A percentile compares a stretch with the other conserved stretches of the same genome.
phyloP scores from a whole-genome alignment of 805 yeast genomes.

The Wickerhamomyces xylosicus region DNA sequence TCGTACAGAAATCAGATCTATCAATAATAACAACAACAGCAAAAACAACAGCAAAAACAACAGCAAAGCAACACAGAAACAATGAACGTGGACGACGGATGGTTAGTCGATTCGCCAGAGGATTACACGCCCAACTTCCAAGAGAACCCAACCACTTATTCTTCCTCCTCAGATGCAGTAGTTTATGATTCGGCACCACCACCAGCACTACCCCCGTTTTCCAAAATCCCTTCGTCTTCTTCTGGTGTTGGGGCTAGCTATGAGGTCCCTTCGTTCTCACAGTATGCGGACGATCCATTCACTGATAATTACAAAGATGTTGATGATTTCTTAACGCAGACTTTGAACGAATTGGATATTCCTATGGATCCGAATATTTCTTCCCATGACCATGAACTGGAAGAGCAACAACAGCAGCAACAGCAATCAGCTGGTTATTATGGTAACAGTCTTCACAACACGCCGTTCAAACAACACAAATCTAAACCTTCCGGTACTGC shows the following conservation, averaged over 20 bases:
- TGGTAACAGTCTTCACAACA: slow-evolving; percentile 5
- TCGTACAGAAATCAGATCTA: too few relatives aligned
- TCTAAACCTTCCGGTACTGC: slow-evolving; percentile 72
- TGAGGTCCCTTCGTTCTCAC: too few relatives aligned
- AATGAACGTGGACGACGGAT: not conserved
- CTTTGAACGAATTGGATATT: slow-evolving; percentile 53
- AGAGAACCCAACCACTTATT: too few relatives aligned
- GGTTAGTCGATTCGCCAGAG: not conserved
- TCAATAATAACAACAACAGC: too few relatives aligned
- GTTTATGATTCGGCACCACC: too few relatives aligned
- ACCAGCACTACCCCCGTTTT: too few relatives aligned
- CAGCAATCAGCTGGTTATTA: slow-evolving; percentile 4
- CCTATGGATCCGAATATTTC: slow-evolving; percentile 24
- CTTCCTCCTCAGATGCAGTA: too few relatives aligned
- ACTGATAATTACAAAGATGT: slow-evolving; percentile 10
- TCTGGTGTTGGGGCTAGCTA: too few relatives aligned
- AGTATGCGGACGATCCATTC: not conserved
- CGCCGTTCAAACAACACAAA: slow-evolving; percentile 29
- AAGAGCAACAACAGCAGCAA: not conserved
- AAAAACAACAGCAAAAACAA: too few relatives aligned
- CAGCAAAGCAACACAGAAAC: too few relatives aligned
- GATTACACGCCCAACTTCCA: not conserved
- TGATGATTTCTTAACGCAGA: slow-evolving; percentile 46
- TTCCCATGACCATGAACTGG: too few relatives aligned
- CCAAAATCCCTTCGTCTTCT: too few relatives aligned